These are phyloP conservation scores for Xylaria sp. DNA, from an alignment of 495 filamentous ascomycete species.

Conservation along the genomic window DNA sequence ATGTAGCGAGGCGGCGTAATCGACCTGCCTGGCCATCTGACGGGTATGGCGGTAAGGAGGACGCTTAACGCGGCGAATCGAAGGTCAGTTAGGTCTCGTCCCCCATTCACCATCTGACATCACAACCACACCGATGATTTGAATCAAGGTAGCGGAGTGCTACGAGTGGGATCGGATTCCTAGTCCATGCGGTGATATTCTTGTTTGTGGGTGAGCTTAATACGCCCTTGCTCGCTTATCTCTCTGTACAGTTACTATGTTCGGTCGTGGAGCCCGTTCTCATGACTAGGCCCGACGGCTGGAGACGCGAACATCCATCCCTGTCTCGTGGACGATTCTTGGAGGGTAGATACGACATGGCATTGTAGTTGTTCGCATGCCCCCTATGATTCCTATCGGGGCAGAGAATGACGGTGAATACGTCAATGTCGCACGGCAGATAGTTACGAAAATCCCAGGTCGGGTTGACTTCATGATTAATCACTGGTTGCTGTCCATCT, in stretches of 20 bases:
- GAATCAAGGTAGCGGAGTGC: background rate
- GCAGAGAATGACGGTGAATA: background rate
- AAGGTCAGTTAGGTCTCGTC: background rate
- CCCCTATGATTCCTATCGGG: background rate
- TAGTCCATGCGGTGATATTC: background rate
- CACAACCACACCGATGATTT: background rate
- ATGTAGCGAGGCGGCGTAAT: constrained; percentile 11
- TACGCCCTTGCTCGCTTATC: constrained; percentile 8
- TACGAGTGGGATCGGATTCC: background rate
- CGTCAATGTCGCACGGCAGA: background rate
- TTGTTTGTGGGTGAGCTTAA: background rate
- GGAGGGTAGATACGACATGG: constrained; percentile 1
- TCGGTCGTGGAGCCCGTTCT: background rate
- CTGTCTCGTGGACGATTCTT: background rate
- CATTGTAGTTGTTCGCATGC: background rate
- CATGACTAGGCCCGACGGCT: background rate
- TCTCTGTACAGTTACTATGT: background rate
- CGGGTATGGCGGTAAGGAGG: background rate
- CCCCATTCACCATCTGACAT: background rate
- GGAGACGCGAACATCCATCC: background rate
- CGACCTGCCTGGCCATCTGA: background rate
- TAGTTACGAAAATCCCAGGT: background rate
- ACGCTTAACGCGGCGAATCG: background rate
- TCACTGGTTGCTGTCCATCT: background rate
- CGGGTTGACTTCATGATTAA: background rate